Evolutionary conservation across 2,329 filamentous ascomycete genomes (phyloP), one percentile per base, ranked within the genome.

Genomic region (Erysiphe pulchra): DNA sequence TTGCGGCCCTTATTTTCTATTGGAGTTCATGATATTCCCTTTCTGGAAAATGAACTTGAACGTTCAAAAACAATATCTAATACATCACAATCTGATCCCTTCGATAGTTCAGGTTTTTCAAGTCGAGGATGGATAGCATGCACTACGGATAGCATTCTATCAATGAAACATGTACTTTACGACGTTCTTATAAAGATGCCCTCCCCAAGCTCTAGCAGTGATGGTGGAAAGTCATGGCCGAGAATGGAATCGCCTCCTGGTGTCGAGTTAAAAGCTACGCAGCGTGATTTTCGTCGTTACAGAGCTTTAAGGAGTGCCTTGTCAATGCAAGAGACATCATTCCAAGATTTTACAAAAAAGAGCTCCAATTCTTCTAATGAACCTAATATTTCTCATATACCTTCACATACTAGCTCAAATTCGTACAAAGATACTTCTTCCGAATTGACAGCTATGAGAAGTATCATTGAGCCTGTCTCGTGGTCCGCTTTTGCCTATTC

Each of bases 71-170:
- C 50, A 48, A 56, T 51, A 47, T 55, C 42, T 56, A 54, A 47
- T 48, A 60, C 47, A 44, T 54, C 50, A 41, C 56, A 60, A 32
- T 56, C 54, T 38, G 59, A 62, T 18, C 39, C 41, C 52, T 47
- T 58, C 61, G 41, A 58, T 58, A 38, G 58, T 14, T 60, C 62
- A 33, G 68, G 66, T 20, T 67, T 73, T 38, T 58, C 62, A 20
- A 68, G 68, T 31, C 63, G 69, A 13, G 81, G 85, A 36, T 98
- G 86, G 85, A 77, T 93, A 48, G 90, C 87, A 12, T 94, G 86
- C 60, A 94, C 87, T 2, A 95, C 87, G 1, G 90, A 98, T 62
- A 87, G 81, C 56, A 90, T 98, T 48, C 69, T 98, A 13, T 76
- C 75, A 42, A 80, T 83, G 61, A 95, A 95, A 63, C 73, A 77